These are phyloP conservation scores for Aspergillus calidoustus DNA, from an alignment of 2,329 filamentous ascomycete genomes.

Conservation along the genomic window DNA sequence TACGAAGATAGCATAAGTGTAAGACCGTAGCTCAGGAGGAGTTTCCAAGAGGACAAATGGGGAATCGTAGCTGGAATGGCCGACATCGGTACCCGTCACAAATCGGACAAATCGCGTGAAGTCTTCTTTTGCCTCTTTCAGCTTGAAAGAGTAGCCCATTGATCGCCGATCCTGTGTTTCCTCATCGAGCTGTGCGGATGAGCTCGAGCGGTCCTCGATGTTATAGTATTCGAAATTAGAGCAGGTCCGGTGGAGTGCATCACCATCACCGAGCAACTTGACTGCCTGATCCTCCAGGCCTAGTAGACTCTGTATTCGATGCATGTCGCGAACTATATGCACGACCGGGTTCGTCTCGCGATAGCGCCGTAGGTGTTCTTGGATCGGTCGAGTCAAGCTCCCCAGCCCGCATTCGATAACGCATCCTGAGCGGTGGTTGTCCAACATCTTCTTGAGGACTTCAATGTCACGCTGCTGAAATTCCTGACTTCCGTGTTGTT, in stretches of 20 bases:
- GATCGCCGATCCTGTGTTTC: constrained; percentile 50
- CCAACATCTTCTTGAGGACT: constrained; percentile 48
- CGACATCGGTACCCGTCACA: constrained; percentile 58
- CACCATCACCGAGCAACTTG: constrained; percentile 49
- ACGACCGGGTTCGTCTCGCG: constrained; percentile 46
- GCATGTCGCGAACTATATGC: constrained; percentile 48
- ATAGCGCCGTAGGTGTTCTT: constrained; percentile 46
- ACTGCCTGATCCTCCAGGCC: constrained; percentile 50
- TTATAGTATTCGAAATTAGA: constrained; percentile 56
- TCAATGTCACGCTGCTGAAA: constrained; percentile 50
- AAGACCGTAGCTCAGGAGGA: constrained; percentile 61
- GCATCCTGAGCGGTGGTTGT: constrained; percentile 47
- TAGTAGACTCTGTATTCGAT: constrained; percentile 45
- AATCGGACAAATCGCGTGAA: constrained; percentile 64
- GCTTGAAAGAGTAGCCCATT: constrained; percentile 53
- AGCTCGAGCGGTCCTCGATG: constrained; percentile 48
- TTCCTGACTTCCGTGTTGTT: constrained; percentile 45
- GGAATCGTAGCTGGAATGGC: constrained; percentile 60
- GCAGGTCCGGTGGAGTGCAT: constrained; percentile 52
- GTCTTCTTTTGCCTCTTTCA: constrained; percentile 62
- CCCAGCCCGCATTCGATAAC: constrained; percentile 51
- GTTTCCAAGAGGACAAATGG: constrained; percentile 65
- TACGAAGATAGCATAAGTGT: constrained; percentile 49
- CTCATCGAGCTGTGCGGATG: constrained; percentile 29
- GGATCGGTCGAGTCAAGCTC: constrained; percentile 48